Evolutionary conservation across 2,329 filamentous ascomycete species (phyloP), one percentile per base, ranked within the genome.

Genomic region (Talaromyces sp.): DNA sequence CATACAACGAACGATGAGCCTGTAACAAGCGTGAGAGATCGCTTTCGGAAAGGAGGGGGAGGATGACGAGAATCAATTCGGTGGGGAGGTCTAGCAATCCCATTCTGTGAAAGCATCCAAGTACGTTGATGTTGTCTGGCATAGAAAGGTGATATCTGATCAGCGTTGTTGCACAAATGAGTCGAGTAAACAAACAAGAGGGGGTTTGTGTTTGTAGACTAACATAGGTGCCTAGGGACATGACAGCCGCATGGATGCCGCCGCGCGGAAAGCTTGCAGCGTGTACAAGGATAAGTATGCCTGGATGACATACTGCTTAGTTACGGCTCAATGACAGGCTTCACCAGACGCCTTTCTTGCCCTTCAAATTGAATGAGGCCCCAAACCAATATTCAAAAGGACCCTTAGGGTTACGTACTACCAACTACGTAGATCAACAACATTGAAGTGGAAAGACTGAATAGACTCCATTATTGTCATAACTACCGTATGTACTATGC

Each of bases 61-160:
- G 14, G 35, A 57, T 57, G 55, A 57, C 37, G 35, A 28, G 55
- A 16, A 42, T n/a, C 42, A 57, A 16, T 31, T 57, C 55, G 16
- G 55, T 42, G 16, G 55, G 55, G 16, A 57, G 25, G 23, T 62
- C 52, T 50, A 56, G 50, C 64, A 40, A 40, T 6, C 39, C 39
- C 39, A 40, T 40, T 11, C 14, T 37, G 4, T 37, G 33, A n/a
- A n/a, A n/a, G n/a, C n/a, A n/a, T 37, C 1, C 9, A 40, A 16
- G 5, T 40, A 8, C 5, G 2, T 35, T 35, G 6, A 39, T 39
- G 37, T 39, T 39, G 31, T 33, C 31, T 33, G 31, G n/a, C n/a
- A n/a, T n/a, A n/a, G n/a, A n/a, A n/a, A n/a, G n/a, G n/a, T n/a
- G n/a, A n/a, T n/a, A n/a, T n/a, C n/a, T n/a, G n/a, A n/a, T n/a